Evolutionary conservation across 2,329 filamentous ascomycete genomes (phyloP), one percentile per base, ranked within the genome.

Genomic region (Phialophora chinensis): DNA sequence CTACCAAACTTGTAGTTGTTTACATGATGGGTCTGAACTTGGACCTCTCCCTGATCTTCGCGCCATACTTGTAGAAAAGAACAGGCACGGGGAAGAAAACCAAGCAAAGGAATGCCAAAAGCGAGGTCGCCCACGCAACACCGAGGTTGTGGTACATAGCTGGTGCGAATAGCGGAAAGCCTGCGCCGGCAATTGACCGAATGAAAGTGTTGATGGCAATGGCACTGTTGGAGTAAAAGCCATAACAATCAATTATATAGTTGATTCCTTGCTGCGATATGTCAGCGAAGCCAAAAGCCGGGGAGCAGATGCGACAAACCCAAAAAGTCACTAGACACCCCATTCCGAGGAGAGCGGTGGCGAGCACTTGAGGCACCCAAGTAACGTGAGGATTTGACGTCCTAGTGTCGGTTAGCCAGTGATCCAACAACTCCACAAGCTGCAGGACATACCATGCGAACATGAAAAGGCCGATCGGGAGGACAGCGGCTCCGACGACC

Each of bases 41-140:
- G 73, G 80, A 83, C 74, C 74, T 79, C 11, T 66, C 74, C 69
- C 83, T 77, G 72, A 85, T 76, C 66, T 62, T 75, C 57, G 78
- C 77, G 0, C 83, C 83, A 72, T 79, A 84, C 44, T 75, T 75
- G 75, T 80, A 84, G 69, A 85, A 77, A 67, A 85, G 63, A 17
- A 84, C 75, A 2, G 83, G 83, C 55, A 82, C 79, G 4, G 83
- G 83, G 8, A 84, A 69, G 74, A 80, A 77, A 4, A 75, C 77
- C 20, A 76, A 35, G 11, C 77, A 75, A 33, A 80, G 69, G 62
- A 80, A 80, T 8, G 72, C 79, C 42, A 81, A 67, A 31, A 80
- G 63, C 64, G 75, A 80, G 1, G 75, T 75, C 1, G 78, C 79
- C 79, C 79, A 80, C 27, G 73, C 58, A 4, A 80, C 76, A 14